Evolutionary conservation across 192 early-diverging fungal genomes (phyloP).

Genomic region (Geosiphon pyriformis): DNA sequence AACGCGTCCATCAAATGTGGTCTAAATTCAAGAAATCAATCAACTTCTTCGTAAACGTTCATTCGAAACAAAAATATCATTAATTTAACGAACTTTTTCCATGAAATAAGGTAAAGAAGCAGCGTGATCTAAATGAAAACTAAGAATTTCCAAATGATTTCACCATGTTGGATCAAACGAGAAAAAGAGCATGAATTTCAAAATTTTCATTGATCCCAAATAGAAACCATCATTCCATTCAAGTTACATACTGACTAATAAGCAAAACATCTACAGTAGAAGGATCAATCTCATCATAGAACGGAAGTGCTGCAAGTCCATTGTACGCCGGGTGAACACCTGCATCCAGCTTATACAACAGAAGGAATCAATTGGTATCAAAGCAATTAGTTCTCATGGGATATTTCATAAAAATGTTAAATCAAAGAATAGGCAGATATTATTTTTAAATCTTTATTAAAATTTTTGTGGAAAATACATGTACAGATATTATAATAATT

Average conservation of each 20-base stretch:
- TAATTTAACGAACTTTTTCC: conserved; percentile 58
- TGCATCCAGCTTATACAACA: conserved; percentile 82
- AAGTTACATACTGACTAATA: conserved; percentile 86
- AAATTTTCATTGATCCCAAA: neutral
- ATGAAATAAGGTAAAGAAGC: conserved; percentile 94
- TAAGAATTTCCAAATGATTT: conserved; percentile 25
- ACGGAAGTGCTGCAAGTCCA: conserved; percentile 88
- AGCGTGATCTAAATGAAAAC: conserved; percentile 97
- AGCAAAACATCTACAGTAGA: conserved; percentile 82
- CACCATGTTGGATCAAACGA: neutral
- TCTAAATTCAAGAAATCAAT: conserved; percentile 43
- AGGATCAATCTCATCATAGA: conserved; percentile 92
- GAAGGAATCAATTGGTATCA: too few species aligned
- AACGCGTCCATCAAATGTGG: conserved; percentile 89
- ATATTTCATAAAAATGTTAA: too few species aligned
- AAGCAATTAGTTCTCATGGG: too few species aligned
- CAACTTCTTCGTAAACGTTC: neutral
- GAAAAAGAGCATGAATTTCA: neutral
- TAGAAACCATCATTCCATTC: too few species aligned
- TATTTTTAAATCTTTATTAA: too few species aligned
- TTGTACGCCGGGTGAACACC: conserved; percentile 91
- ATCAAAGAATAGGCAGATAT: too few species aligned
- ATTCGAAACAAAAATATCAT: neutral
- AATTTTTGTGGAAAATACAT: too few species aligned
- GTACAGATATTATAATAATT: too few species aligned